Evolutionary conservation across 1,284 basidiomycete species (phyloP), one percentile per base, ranked within the genome.

Genomic region (Tilletiaria anomala): DNA sequence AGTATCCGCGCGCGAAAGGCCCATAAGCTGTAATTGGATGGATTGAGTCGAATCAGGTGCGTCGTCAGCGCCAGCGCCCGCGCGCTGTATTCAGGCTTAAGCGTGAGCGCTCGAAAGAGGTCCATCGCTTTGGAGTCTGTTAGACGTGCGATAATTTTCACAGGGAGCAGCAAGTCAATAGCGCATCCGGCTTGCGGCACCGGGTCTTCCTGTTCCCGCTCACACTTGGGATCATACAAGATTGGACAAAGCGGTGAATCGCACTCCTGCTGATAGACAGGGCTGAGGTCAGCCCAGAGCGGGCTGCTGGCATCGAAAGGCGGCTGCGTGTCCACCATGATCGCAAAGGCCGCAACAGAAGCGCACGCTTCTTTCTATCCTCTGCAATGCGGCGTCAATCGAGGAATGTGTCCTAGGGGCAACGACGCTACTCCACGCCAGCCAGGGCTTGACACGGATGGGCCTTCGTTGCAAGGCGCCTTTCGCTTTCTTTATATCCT

Each of bases 71-170:
- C 51, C 0, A 65, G 48, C 0, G 51, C 57, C 11, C 63, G 48
- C 0, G 49, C 37, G 3, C 47, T 51, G 1, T 50, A 42, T 29
- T 65, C 63, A 33, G 43, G 34, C 14, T 37, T 37, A n/a, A 36
- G 20, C n/a, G 48, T 44, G 4, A 65, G 45, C 0, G 56, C 48
- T 4, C 63, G 53, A 21, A 60, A 53, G 23, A 64, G 43, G 40
- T 56, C 54, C 63, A 65, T 65, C 6, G 58, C 58, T 6, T 45
- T 37, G 3, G 53, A 47, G 42, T 65, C 53, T 56, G 40, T n/a
- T 10, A 8, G 14, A 11, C 21, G 11, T 10, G 1, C 32, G 14
- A 21, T 2, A 2, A 16, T 19, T 14, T 20, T 8, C 4, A 40
- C 15, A 16, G 33, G 24, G 18, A 31, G 11, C 11, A 8, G 38